Conservation (phyloP, 139 green algal genomes). For the Axilococcus clingmanii region DNA sequence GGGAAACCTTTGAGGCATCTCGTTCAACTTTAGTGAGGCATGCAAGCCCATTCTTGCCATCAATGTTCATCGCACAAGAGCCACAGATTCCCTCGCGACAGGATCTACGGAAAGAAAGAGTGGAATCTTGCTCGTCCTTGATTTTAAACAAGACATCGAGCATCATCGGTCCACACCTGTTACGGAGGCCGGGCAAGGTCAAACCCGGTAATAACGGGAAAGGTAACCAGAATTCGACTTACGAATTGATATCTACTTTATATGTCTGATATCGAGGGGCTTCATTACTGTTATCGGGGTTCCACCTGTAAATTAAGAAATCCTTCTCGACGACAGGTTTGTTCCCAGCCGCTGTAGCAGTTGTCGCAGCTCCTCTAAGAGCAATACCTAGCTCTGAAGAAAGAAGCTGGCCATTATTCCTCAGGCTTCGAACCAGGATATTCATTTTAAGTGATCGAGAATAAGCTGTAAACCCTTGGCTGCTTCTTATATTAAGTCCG, state of each 20-base stretch:
- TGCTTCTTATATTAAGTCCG: too few relatives aligned
- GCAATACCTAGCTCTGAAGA: too few relatives aligned
- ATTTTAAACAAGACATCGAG: constrained; percentile 98
- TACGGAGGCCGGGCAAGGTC: neutral
- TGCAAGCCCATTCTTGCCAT: constrained; percentile 91
- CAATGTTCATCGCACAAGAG: constrained; percentile 98
- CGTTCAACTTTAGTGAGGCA: constrained; percentile 84
- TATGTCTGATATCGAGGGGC: constrained; percentile 87
- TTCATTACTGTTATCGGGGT: constrained; percentile 59
- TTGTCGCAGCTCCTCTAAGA: too few relatives aligned
- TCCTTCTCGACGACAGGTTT: constrained; percentile 66
- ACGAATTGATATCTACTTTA: constrained; percentile 83
- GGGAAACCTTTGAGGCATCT: constrained; percentile 35
- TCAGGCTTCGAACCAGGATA: too few relatives aligned
- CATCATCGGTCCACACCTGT: constrained; percentile 95
- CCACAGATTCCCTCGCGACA: constrained; percentile 98
- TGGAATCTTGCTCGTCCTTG: constrained; percentile 95
- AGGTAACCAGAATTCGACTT: too few relatives aligned
- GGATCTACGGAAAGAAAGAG: constrained; percentile 79
- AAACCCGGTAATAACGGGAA: too few relatives aligned
- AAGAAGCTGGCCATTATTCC: too few relatives aligned
- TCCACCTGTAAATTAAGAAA: constrained; percentile 88
- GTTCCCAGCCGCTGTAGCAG: neutral
- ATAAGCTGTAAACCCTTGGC: too few relatives aligned
- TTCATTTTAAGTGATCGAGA: too few relatives aligned